These are phyloP conservation scores for Cajanus cajan DNA, from an alignment of 306 rosid genomes.

Conservation along the genomic window DNA sequence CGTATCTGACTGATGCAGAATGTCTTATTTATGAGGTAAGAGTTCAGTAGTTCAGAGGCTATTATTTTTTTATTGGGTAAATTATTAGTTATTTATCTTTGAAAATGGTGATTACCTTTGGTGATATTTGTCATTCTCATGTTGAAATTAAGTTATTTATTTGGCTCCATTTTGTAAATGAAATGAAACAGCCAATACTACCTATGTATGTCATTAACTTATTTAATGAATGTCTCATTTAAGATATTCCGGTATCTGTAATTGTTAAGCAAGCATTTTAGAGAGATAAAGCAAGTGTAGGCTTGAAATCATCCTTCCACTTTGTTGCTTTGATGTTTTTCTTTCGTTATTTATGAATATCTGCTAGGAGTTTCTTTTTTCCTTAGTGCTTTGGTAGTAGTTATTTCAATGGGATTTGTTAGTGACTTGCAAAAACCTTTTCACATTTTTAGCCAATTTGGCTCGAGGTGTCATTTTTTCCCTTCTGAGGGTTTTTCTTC, in stretches of 20 bases:
- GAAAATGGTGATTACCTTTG: conserved; percentile 16
- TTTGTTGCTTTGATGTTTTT: conserved; percentile 14
- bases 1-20: conserved; percentile 68
- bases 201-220: neutral
- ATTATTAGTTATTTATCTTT: conserved; percentile 16
- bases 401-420: neutral
- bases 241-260: conserved; percentile 14
- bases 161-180: conserved; percentile 11
- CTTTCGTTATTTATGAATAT: conserved; percentile 12
- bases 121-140: conserved; percentile 18
- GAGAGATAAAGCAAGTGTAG: conserved; percentile 16
- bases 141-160: neutral
- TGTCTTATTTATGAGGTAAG: conserved; percentile 84
- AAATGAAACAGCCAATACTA: neutral
- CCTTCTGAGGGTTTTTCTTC: conserved; percentile 7
- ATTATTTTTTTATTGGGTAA: conserved; percentile 17
- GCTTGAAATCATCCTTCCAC: conserved; percentile 9
- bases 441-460: conserved; percentile 1
- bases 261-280: conserved; percentile 11
- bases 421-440: neutral
- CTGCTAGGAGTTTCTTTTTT: neutral
- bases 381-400: neutral
- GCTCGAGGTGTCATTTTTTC: neutral
- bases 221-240: conserved; percentile 10
- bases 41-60: conserved; percentile 12